Evolutionary conservation across 2,329 filamentous ascomycete species (phyloP).

Genomic region (Trichoderma atroviride): DNA sequence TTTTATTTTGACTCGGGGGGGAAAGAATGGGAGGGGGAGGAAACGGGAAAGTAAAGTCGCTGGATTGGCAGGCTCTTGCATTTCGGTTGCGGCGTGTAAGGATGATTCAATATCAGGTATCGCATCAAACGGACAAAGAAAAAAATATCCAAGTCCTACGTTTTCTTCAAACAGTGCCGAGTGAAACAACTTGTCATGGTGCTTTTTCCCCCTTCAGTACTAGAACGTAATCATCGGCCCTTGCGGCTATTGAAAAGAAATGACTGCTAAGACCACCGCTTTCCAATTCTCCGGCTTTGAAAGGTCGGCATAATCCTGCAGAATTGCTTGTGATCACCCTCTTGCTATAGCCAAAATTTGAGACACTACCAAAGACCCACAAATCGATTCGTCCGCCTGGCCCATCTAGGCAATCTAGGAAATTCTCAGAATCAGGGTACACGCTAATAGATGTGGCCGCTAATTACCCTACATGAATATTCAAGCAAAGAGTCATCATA

Average conservation of each 20-base stretch:
- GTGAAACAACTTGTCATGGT: background rate
- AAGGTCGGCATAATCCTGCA: no score
- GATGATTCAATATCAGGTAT: conserved; percentile 55
- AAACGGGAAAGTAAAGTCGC: conserved; percentile 40
- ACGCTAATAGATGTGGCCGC: background rate
- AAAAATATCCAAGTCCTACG: conserved; percentile 39
- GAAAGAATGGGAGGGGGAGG: conserved; percentile 22
- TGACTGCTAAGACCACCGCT: background rate
- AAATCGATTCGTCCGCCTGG: background rate
- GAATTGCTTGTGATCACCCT: background rate
- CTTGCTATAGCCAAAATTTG: background rate
- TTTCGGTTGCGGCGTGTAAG: conserved; percentile 58
- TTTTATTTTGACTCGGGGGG: background rate
- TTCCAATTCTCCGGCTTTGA: no score
- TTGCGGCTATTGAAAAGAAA: background rate
- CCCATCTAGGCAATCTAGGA: background rate
- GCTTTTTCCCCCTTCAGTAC: no score
- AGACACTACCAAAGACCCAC: background rate
- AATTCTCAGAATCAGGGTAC: background rate
- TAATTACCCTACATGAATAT: background rate
- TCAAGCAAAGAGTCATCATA: background rate
- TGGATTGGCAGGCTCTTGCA: conserved; percentile 53
- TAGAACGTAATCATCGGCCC: background rate
- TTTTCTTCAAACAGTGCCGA: background rate
- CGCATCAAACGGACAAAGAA: conserved; percentile 51